These are phyloP conservation scores for Ophiorrhiza pumila DNA, from an alignment of 257 asterid species.

Conservation along the genomic window DNA sequence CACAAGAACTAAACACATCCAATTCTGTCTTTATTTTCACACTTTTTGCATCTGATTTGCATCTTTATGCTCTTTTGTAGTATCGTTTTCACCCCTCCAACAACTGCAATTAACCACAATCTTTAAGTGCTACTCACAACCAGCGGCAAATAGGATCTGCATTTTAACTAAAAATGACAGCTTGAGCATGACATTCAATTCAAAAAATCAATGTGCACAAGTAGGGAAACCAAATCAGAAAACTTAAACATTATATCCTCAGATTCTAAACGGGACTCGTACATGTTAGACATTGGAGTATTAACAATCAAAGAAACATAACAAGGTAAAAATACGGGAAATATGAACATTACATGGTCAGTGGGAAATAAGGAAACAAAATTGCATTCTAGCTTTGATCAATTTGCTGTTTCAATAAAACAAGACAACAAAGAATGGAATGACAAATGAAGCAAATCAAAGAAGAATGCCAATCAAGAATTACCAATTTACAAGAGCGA, in stretches of 20 bases:
- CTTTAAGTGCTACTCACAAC: not conserved
- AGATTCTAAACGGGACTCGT: not conserved
- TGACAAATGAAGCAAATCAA: slow-evolving; percentile 17
- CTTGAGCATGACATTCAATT: not conserved
- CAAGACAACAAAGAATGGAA: slow-evolving; percentile 6
- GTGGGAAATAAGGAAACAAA: not conserved
- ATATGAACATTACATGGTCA: slow-evolving; percentile 12
- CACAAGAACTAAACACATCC: not conserved
- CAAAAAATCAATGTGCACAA: not conserved
- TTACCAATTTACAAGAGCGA: slow-evolving; percentile 76
- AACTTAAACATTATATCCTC: not conserved
- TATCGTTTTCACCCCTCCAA: not conserved
- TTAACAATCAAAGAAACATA: not conserved
- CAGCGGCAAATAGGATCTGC: not conserved
- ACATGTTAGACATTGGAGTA: slow-evolving; percentile 1
- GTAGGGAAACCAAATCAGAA: not conserved
- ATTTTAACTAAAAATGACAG: not conserved
- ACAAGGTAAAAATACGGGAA: not conserved
- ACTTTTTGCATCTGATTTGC: not conserved
- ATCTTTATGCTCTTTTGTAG: not conserved
- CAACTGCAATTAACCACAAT: not conserved
- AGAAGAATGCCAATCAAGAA: slow-evolving; percentile 34
- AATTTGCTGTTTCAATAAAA: slow-evolving; percentile 5
- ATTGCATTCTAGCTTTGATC: slow-evolving; percentile 2
- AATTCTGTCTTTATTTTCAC: not conserved